Conservation (phyloP, 768 basidiomycete species). For the Tylopilus rubrobrunneus region DNA sequence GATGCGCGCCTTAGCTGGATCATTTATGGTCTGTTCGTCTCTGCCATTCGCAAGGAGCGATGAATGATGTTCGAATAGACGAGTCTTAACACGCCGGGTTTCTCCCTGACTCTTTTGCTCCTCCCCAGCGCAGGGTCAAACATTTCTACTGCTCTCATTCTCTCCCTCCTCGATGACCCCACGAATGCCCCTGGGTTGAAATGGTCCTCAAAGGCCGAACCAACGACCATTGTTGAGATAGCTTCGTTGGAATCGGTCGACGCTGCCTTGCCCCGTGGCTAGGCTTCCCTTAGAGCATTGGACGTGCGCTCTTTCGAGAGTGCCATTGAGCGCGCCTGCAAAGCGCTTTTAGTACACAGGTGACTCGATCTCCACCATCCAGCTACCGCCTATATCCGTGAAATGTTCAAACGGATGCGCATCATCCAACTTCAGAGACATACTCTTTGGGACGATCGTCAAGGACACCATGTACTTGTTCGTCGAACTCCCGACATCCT, state of each 20-base stretch:
- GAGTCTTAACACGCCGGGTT: slow-evolving; percentile 90
- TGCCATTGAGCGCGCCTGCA: slow-evolving; percentile 56
- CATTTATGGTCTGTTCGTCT: slow-evolving; percentile 68
- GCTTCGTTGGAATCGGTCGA: slow-evolving; percentile 11
- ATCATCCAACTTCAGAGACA: no score
- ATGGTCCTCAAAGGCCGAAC: slow-evolving; percentile 55
- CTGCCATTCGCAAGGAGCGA: background rate
- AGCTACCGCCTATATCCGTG: no score
- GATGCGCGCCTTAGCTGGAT: slow-evolving; percentile 67
- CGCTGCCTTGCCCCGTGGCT: slow-evolving; percentile 1
- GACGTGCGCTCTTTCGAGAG: slow-evolving; percentile 50
- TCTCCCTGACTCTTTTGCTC: slow-evolving; percentile 78
- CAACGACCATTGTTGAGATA: slow-evolving; percentile 26
- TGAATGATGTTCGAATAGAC: slow-evolving; percentile 44
- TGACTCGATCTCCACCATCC: no score
- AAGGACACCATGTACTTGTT: no score
- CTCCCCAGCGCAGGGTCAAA: slow-evolving; percentile 52
- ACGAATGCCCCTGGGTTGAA: slow-evolving; percentile 81
- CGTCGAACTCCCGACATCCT: no score
- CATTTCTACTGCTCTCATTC: slow-evolving; percentile 40
- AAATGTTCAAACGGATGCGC: no score
- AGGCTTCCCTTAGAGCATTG: slow-evolving; percentile 31
- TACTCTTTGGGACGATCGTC: no score
- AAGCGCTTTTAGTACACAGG: slow-evolving; percentile 61
- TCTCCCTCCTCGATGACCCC: slow-evolving; percentile 67